These are phyloP conservation scores for Tubosaeta sp. DNA, from an alignment of 768 basidiomycete species.

Conservation along the genomic window DNA sequence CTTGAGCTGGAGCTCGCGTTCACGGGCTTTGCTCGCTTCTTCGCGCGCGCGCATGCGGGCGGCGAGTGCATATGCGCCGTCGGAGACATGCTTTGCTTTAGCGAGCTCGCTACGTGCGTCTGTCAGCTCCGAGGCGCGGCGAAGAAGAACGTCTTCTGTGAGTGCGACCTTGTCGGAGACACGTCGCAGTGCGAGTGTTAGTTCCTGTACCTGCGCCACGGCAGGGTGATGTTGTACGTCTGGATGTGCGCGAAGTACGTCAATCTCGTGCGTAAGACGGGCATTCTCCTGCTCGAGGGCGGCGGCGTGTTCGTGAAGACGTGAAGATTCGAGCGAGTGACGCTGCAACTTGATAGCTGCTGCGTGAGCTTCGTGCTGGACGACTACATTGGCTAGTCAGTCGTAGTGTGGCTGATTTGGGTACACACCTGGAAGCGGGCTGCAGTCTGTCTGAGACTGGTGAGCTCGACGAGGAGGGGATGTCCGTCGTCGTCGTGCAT, in stretches of 20 bases:
- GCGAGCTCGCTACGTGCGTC: constrained; percentile 40
- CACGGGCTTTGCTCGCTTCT: constrained; percentile 48
- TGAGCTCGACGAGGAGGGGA: constrained; percentile 47
- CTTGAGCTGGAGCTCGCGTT: constrained; percentile 44
- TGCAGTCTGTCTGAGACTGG: constrained; percentile 42
- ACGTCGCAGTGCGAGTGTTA: constrained; percentile 65
- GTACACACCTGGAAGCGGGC: constrained; percentile 46
- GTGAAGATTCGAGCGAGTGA: constrained; percentile 49
- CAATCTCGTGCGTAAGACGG: constrained; percentile 51
- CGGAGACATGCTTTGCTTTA: constrained; percentile 40
- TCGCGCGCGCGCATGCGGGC: constrained; percentile 51
- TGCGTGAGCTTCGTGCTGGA: constrained; percentile 64
- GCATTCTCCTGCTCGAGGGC: constrained; percentile 57
- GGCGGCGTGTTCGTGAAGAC: constrained; percentile 14
- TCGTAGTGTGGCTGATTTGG: accelerated
- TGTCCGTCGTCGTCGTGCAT: constrained; percentile 28
- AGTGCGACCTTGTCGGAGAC: constrained; percentile 63
- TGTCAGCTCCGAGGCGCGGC: constrained; percentile 46
- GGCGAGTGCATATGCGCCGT: constrained; percentile 53
- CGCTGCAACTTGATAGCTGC: constrained; percentile 66
- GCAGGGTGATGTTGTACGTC: constrained; percentile 39
- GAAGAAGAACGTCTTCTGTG: constrained; percentile 53
- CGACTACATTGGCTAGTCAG: neutral
- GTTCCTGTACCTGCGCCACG: constrained; percentile 41
- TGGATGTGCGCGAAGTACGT: constrained; percentile 50